Percentiles rank a stretch among this genome's conserved stretches.
These are phyloP conservation scores for Suillus discolor DNA, from an alignment of 768 basidiomycete genomes.

Conservation along the genomic window DNA sequence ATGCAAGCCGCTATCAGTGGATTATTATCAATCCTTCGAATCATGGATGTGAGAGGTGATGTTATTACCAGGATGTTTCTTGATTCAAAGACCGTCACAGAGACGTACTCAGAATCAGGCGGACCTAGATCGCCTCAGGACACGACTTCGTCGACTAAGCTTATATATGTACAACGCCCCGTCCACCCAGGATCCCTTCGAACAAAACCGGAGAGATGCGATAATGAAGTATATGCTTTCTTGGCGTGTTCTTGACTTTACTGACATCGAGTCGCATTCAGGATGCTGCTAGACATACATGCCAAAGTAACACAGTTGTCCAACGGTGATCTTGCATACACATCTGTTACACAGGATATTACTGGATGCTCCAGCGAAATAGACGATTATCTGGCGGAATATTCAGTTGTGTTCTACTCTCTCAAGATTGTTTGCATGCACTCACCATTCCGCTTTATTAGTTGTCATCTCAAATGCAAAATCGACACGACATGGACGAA, in stretches of 20 bases:
- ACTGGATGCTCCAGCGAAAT: not conserved
- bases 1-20: not conserved
- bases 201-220: not conserved
- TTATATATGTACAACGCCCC: not conserved
- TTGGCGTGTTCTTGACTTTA: not conserved
- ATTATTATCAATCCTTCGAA: not conserved
- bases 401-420: not conserved
- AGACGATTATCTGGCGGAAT: not conserved
- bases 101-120: not conserved
- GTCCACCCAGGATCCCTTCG: not conserved
- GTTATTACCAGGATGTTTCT: not conserved
- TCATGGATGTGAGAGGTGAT: not conserved
- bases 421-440: not conserved
- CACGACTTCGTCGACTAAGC: not conserved
- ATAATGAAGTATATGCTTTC: constrained; percentile 5
- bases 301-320: too few species aligned
- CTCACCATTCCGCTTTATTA: not conserved
- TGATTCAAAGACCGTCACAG: not conserved
- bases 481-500: too few species aligned
- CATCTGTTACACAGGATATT: not conserved
- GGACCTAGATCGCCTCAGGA: not conserved
- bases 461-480: not conserved
- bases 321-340: too few species aligned
- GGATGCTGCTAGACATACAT: too few species aligned
- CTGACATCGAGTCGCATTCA: too few species aligned